These are phyloP conservation scores for Firmiana major DNA, from an alignment of 345 rosid species.

Conservation along the genomic window DNA sequence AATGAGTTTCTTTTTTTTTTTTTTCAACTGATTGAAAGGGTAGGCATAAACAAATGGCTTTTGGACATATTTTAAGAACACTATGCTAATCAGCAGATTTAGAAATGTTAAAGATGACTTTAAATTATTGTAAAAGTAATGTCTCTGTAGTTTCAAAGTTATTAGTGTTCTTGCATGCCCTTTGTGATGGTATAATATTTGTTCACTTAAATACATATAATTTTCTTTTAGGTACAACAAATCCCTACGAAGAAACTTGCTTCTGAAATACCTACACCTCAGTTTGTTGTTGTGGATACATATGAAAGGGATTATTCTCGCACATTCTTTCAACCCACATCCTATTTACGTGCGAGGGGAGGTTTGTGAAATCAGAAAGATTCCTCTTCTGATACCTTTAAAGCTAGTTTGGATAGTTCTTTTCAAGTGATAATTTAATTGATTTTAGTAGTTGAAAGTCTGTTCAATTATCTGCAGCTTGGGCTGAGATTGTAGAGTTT, in stretches of 20 bases:
- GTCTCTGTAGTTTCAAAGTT: not conserved
- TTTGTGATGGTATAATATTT: not conserved
- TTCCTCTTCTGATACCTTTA: not conserved
- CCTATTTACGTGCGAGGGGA: slow-evolving; percentile 96
- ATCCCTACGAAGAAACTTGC: slow-evolving; percentile 62
- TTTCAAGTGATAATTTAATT: slow-evolving; percentile 1
- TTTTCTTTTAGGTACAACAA: slow-evolving; percentile 43
- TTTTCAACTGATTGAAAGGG: not conserved
- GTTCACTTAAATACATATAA: not conserved
- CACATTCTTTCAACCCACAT: slow-evolving; percentile 73
- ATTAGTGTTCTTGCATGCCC: not conserved
- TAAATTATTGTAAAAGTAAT: not conserved
- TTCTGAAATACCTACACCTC: slow-evolving; percentile 92
- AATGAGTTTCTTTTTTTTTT: not conserved
- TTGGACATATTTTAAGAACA: not conserved
- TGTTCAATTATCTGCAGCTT: slow-evolving; percentile 48
- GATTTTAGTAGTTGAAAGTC: slow-evolving; percentile 9
- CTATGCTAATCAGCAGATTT: not conserved
- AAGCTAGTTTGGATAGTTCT: not conserved
- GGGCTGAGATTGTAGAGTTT: slow-evolving; percentile 97
- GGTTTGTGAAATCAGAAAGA: slow-evolving; percentile 39
- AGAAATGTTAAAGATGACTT: not conserved
- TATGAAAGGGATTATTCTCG: slow-evolving; percentile 85
- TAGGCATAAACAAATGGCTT: not conserved
- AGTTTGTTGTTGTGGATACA: slow-evolving; percentile 82